A percentile compares a stretch with the other conserved stretches of the same genome.
These are phyloP conservation scores for Cadophora gregata DNA, from an alignment of 2,329 filamentous ascomycete species.

Conservation along the genomic window DNA sequence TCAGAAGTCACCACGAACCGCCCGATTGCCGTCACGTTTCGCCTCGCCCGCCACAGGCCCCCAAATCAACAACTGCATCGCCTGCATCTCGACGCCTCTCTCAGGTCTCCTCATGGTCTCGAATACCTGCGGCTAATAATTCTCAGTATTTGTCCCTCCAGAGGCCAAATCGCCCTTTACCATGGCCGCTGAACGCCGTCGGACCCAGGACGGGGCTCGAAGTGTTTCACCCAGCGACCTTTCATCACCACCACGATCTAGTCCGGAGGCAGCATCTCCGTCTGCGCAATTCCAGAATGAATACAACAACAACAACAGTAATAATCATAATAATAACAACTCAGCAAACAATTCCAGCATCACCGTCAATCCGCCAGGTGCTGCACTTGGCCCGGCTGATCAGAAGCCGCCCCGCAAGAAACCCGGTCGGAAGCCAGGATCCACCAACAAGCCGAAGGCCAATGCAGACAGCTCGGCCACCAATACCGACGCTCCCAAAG, in stretches of 20 bases:
- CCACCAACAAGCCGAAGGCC: conserved; percentile 46
- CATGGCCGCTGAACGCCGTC: conserved; percentile 26
- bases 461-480: conserved; percentile 49
- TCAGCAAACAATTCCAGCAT: conserved; percentile 33
- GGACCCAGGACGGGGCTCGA: conserved; percentile 29
- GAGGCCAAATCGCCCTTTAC: background rate
- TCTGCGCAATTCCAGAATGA: conserved; percentile 43
- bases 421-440: conserved; percentile 69
- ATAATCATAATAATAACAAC: background rate
- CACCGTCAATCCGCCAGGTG: conserved; percentile 34
- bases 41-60: conserved; percentile 18
- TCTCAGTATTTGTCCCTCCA: background rate
- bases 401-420: conserved; percentile 56
- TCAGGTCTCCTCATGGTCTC: conserved; percentile 8
- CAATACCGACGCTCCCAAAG: conserved; percentile 51
- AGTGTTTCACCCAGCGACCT: conserved; percentile 48
- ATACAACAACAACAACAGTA: background rate
- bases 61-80: background rate
- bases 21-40: conserved; percentile 33
- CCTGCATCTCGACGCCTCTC: conserved; percentile 1
- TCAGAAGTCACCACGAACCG: conserved; percentile 30
- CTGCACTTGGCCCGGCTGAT: conserved; percentile 26
- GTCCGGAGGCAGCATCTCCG: conserved; percentile 57
- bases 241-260: conserved; percentile 57
- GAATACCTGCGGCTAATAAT: conserved; percentile 1